Conservation (phyloP, 2,329 filamentous ascomycete genomes). For the Zasmidium citrigriseum region DNA sequence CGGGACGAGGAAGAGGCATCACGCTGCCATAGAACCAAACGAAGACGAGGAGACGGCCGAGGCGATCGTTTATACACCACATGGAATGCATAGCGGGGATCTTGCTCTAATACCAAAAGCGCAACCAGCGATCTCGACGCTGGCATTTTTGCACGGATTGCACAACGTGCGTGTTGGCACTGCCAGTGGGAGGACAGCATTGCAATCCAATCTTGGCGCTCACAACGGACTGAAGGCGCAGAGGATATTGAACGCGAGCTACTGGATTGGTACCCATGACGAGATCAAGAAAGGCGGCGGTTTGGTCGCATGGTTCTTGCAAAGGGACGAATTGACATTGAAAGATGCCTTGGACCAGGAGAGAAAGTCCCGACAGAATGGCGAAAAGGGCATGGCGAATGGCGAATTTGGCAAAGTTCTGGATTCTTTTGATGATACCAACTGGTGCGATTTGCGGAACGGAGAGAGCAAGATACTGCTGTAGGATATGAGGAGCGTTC, state of each 20-base stretch:
- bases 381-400: conserved; percentile 39
- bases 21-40: conserved; percentile 16
- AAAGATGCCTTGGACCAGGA: conserved; percentile 52
- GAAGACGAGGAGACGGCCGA: conserved; percentile 46
- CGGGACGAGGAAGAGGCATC: conserved; percentile 17
- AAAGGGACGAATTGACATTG: conserved; percentile 43
- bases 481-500: too few species aligned
- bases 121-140: conserved; percentile 50
- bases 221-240: conserved; percentile 62
- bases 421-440: conserved; percentile 43
- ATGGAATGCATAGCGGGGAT: conserved; percentile 55
- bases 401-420: conserved; percentile 32
- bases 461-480: conserved; percentile 57
- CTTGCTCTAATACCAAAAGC: conserved; percentile 48
- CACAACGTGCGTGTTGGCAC: conserved; percentile 58
- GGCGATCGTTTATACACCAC: conserved; percentile 65
- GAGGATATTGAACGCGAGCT: conserved; percentile 53
- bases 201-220: conserved; percentile 65
- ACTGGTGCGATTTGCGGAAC: conserved; percentile 57
- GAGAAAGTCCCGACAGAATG: conserved; percentile 37
- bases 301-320: conserved; percentile 54
- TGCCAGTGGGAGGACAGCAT: conserved; percentile 33
- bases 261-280: conserved; percentile 68
- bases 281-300: conserved; percentile 63
- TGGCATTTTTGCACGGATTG: conserved; percentile 65